Base-by-base conservation (phyloP, 441 rosid species). In the Erodium chrysanthum region DNA sequence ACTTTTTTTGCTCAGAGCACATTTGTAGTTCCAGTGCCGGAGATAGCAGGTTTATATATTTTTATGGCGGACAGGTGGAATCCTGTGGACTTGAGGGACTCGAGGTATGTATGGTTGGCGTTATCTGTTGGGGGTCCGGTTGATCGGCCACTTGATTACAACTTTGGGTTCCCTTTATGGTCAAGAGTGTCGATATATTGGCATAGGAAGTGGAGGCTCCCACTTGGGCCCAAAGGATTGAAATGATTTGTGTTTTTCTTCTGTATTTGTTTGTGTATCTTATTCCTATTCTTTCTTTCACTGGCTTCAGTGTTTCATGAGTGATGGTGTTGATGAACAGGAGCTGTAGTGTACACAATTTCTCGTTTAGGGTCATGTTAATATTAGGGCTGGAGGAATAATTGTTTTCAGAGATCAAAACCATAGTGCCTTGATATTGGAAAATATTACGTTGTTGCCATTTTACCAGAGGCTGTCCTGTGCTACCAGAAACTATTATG, bases 11-110 rank as follows among this genome's bases (percentile, higher is more conserved):
- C 98, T 0, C 97, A 93, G 79, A 81, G 97, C 78, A 89, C 97
- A 0, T 88, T 75, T 63, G 90, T 93, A 63, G 59, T 93, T 72
- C 95, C 97, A 0, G 20, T 93, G 71, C 78, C 84, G 0, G 89
- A 90, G 66, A 64, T 87, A 71, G 86, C 92, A 0, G 86, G 88
- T 62, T 72, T 82, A 0, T 91, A 78, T 76, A 84, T 91, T 64
- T 93, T 93, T 76, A 86, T 91, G 92, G 97, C 95, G 0, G 98
- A 93, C 78, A 80, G 98, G 67, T 93, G 97, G 96, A 91, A 93
- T 73, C 97, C 88, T 0, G 89, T 89, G 4, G 92, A 89, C 50
- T 71, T 93, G 76, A 80, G 89, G 83, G 89, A 93, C 70, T 91
- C 98, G 0, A 84, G 96, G 77, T 91, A 91, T 7, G 77, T 93